phyloP scores from a whole-genome alignment of 2,329 filamentous ascomycete species.

The Fusarium sp. region DNA sequence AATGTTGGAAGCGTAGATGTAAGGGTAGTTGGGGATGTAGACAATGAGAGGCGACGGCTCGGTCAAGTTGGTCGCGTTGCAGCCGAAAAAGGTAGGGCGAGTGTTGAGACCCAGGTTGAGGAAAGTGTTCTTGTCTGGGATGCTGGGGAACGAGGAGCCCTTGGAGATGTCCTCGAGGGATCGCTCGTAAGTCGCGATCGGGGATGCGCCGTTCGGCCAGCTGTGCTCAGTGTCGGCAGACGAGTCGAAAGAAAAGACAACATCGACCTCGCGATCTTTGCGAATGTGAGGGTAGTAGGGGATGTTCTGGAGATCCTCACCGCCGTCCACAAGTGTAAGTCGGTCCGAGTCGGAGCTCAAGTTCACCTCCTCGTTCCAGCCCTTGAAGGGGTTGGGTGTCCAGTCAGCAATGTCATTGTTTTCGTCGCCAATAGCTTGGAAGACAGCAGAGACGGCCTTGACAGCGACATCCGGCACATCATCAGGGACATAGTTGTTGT shows the following conservation, averaged over 20 bases:
- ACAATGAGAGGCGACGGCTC: constrained; percentile 75
- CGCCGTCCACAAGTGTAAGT: constrained; percentile 83
- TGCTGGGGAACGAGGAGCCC: constrained; percentile 66
- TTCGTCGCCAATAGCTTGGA: constrained; percentile 65
- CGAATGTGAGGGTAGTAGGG: constrained; percentile 74
- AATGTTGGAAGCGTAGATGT: constrained; percentile 79
- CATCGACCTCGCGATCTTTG: constrained; percentile 64
- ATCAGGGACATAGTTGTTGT: constrained; percentile 61
- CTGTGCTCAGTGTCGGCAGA: constrained; percentile 67
- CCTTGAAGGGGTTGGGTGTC: constrained; percentile 67
- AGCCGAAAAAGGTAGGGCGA: constrained; percentile 72
- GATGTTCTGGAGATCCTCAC: constrained; percentile 82
- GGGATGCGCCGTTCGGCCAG: constrained; percentile 71
- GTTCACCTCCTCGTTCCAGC: constrained; percentile 61
- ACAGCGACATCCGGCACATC: constrained; percentile 56
- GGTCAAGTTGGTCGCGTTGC: constrained; percentile 66
- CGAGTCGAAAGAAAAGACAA: constrained; percentile 73
- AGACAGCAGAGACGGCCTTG: constrained; percentile 60
- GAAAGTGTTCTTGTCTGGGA: constrained; percentile 67
- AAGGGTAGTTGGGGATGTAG: constrained; percentile 84
- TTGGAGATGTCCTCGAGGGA: constrained; percentile 60
- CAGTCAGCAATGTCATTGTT: constrained; percentile 82
- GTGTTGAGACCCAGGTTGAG: constrained; percentile 68
- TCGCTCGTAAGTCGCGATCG: constrained; percentile 68
- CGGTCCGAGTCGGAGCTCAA: constrained; percentile 56